These are phyloP conservation scores for Neurospora sp. DNA, from an alignment of 495 filamentous ascomycete genomes.

Conservation along the genomic window DNA sequence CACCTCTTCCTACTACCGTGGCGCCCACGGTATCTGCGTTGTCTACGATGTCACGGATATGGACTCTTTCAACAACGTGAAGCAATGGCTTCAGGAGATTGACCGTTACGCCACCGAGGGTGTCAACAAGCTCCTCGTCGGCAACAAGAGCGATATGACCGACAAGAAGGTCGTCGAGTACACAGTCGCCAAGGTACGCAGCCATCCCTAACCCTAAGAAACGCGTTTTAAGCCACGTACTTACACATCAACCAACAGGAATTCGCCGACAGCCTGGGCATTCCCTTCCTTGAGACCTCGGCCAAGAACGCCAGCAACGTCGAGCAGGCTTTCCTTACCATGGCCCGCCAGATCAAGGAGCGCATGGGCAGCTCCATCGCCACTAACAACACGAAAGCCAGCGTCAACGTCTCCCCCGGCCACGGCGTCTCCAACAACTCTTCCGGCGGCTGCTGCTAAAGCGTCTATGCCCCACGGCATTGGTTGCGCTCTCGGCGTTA, in stretches of 20 bases:
- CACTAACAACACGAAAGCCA: slow-evolving; percentile 96
- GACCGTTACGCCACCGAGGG: slow-evolving; percentile 98
- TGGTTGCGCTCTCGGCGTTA: slow-evolving; percentile 12
- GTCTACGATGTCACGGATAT: slow-evolving; percentile 99
- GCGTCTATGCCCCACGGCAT: background rate
- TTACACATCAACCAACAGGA: slow-evolving; percentile 47
- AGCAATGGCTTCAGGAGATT: slow-evolving; percentile 99
- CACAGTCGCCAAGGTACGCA: slow-evolving; percentile 90
- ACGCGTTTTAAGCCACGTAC: background rate
- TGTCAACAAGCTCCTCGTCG: slow-evolving; percentile 97
- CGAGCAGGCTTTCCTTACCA: slow-evolving; percentile 98
- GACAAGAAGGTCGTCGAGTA: slow-evolving; percentile 99
- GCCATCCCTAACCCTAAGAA: background rate
- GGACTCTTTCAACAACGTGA: slow-evolving; percentile 99
- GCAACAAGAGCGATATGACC: slow-evolving; percentile 99
- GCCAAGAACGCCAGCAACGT: slow-evolving; percentile 99
- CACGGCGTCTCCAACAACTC: slow-evolving; percentile 89
- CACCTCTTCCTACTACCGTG: slow-evolving; percentile 98
- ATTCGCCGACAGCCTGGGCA: slow-evolving; percentile 96
- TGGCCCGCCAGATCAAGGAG: slow-evolving; percentile 99
- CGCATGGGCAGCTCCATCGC: slow-evolving; percentile 93
- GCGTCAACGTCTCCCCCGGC: slow-evolving; percentile 87
- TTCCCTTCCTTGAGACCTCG: slow-evolving; percentile 98
- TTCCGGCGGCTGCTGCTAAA: slow-evolving; percentile 89
- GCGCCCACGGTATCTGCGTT: slow-evolving; percentile 96